Evolutionary conservation across 371 early-diverging fungal genomes (phyloP), one percentile per base, ranked within the genome.

Genomic region (Choanephora cucurbitarum): DNA sequence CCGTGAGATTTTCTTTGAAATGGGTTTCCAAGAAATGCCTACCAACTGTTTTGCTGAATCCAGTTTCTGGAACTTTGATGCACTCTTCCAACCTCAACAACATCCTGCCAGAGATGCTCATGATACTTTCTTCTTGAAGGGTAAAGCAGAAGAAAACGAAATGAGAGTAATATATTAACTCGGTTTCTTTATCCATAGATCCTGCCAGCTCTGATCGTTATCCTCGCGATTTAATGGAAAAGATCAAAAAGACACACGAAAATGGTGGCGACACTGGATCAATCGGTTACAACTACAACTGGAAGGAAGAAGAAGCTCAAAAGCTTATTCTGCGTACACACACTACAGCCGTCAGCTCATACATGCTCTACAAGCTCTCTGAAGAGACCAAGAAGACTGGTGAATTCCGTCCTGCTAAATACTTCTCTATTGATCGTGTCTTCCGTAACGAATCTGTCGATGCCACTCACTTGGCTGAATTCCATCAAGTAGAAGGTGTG

Each of bases 41-140:
- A 97, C 99, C 55, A 94, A 94, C 85, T 85, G 91, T 74, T 99
- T 91, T 79, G 97, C 98, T 55, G 99, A 99, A 73, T 92, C 93
- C 44, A 95, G 98, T 67, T 99, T 99, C 90, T 99, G 99, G 99
- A 99, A 99, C 83, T 99, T 99, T 75, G 99, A 99, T 75, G 93
- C 98, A 28, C 90, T 99, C 55, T 99, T 98, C 88, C 98, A 98
- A 73, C 99, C 99, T 40, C 99, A 99, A 82, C 94, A 99, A 73
- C 99, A 99, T 77, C 96, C 99, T 52, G 96, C 99, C 13, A 91
- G 99, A 66, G 99, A 99, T 76, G 87, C 93, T 39, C 99, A 99
- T 75, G 99, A 99, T 72, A 99, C 99, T 34, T 99, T 99, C 85
- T 99, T 97, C 84, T 72, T 99, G 53, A 87, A 84, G 55, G 76